Base-by-base conservation (phyloP, 441 rosid genomes). In the Brassica hybrid region DNA sequence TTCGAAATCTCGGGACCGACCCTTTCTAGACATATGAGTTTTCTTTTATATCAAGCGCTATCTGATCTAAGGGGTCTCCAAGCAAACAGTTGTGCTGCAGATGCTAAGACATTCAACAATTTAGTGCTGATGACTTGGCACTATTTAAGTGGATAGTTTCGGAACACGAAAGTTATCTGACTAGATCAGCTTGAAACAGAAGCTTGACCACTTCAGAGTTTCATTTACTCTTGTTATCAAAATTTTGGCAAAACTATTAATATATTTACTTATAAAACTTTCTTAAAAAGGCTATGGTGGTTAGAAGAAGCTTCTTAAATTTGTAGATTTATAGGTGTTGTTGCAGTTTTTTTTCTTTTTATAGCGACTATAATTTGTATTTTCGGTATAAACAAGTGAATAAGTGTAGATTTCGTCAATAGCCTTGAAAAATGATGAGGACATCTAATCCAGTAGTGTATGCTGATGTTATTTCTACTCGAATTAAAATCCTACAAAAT, bases 81-180 rank as follows among this genome's bases (percentile, higher is more conserved):
- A 72, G 61, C 65, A 69, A 50, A 78, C 74, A 74, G 77, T 65
- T 72, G 69, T 14, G 69, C 16, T 67, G 14, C 58, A 61, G 45
- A 60, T 52, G 72, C 61, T 79, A 36, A 7, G 43, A 60, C 67
- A 4, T 52, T 72, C 73, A 54, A 62, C 36, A 3, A 60, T 25
- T 54, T 27, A 74, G 5, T 38, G 27, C 0, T 11, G 8, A 27
- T 69, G 71, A 69, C 62, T 43, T 63, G 78, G 75, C 32, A 11
- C 10, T 41, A 1, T 41, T n/a, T 56, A 2, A 56, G 7, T 73
- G 67, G 74, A 50, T 12, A 2, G 45, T 71, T 65, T 1, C 1
- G 4, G 9, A 58, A 63, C 60, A 25, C 36, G 16, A 38, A 67
- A 45, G 5, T 64, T 71, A 64, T 71, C 72, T 64, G 56, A 71